Evolutionary conservation across 495 filamentous ascomycete genomes (phyloP), one percentile per base, ranked within the genome.

Genomic region (Penicillium desertorum): DNA sequence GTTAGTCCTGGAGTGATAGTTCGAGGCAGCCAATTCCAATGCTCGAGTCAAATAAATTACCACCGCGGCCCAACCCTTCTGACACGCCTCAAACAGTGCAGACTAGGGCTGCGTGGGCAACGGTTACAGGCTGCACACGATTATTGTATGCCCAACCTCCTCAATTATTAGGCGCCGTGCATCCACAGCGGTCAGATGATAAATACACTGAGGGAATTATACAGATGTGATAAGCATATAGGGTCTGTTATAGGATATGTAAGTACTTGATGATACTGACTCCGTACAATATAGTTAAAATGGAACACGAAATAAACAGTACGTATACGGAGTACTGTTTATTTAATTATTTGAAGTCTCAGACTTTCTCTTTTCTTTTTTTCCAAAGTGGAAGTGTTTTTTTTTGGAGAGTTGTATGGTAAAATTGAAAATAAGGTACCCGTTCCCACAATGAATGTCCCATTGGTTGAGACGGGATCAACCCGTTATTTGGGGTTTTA

Each of bases 131-230:
- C 59, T 57, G 43, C 59, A 59, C 29, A 53, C 25, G 34, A 19
- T 42, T 22, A 53, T 52, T 65, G 59, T 62, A 65, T 65, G 63
- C 63, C 63, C 63, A 65, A 65, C 61, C 62, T 51, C 51, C 51
- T 54, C 41, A 56, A 51, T 45, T 51, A 43, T 64, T 45, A 64
- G 62, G 58, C 58, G 58, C 54, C 51, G 45, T 64, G 62, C 62
- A 57, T 51, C 22, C 49, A 51, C 34, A 51, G 48, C 34, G 34
- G 49, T 51, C 53, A 47, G 53, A 55, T 55, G 53, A 55, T 23
- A 36, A 45, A 17, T 46, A 54, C 52, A 54, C 16, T 36, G 42
- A 54, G 41, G 20, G 17, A 8, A 17, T 41, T 29, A 34, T 17
- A 25, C 11, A 34, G 11, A 34, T 29, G 12, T 48, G 16, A 48